Conservation (phyloP, 306 rosid species). For the Glycine tomentella region DNA sequence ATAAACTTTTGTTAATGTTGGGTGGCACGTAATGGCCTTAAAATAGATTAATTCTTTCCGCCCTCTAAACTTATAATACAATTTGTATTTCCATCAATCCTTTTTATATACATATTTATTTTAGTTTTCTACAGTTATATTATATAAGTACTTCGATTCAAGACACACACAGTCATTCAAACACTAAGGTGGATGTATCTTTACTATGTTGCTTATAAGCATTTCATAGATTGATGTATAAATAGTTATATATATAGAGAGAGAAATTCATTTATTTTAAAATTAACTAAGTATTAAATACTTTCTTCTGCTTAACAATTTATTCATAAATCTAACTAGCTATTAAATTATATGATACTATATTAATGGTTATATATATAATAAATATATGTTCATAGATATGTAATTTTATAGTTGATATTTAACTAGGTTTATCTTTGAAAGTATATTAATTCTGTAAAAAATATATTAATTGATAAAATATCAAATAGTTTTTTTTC, state of each 20-base stretch:
- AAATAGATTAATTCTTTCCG: background rate
- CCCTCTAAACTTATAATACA: background rate
- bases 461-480: too few relatives aligned
- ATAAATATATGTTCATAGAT: background rate
- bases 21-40: background rate
- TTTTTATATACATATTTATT: background rate
- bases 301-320: background rate
- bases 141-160: background rate
- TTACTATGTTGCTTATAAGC: background rate
- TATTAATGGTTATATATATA: background rate
- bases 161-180: background rate
- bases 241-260: background rate
- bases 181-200: background rate
- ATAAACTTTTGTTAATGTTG: constrained; percentile 4
- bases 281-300: background rate
- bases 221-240: background rate
- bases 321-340: background rate
- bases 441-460: background rate
- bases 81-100: background rate
- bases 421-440: background rate
- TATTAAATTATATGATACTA: background rate
- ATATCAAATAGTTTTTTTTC: too few relatives aligned
- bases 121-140: background rate
- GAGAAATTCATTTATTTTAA: background rate
- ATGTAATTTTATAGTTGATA: background rate